phyloP scores from a whole-genome alignment of 345 rosid species.

The Barbarea vulgaris region DNA sequence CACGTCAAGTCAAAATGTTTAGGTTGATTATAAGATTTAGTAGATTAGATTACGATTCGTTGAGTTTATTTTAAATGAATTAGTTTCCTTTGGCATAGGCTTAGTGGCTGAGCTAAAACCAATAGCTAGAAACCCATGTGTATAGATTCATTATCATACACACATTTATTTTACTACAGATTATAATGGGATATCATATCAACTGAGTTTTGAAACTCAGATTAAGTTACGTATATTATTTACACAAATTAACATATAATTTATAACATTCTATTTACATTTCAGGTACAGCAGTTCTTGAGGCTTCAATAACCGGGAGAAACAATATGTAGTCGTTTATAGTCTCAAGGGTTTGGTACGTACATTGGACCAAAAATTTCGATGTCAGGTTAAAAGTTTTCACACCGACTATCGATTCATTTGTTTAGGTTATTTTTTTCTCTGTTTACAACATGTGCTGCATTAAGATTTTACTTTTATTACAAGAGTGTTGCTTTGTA shows the following conservation, averaged over 20 bases:
- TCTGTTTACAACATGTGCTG: background rate
- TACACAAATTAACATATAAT: background rate
- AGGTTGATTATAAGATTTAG: slow-evolving; percentile 27
- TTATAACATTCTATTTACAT: background rate
- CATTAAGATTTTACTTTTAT: too few relatives aligned
- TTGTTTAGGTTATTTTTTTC: background rate
- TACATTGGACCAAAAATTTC: background rate
- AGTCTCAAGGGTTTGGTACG: background rate
- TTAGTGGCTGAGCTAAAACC: slow-evolving; percentile 31
- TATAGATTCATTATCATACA: slow-evolving; percentile 13
- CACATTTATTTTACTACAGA: background rate
- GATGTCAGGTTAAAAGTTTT: background rate
- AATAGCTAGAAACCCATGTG: slow-evolving; percentile 26
- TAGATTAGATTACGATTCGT: slow-evolving; percentile 32
- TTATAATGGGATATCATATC: background rate
- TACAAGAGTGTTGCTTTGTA: background rate
- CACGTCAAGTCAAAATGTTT: slow-evolving; percentile 28
- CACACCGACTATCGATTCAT: background rate
- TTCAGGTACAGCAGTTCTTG: background rate
- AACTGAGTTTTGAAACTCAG: background rate
- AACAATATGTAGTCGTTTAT: background rate
- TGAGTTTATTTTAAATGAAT: slow-evolving; percentile 15
- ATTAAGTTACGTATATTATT: background rate
- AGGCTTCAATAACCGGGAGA: background rate
- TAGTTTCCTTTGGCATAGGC: slow-evolving; percentile 23